These are phyloP conservation scores for Lentithecium fluviatile DNA, from an alignment of 495 filamentous ascomycete species.

Conservation along the genomic window DNA sequence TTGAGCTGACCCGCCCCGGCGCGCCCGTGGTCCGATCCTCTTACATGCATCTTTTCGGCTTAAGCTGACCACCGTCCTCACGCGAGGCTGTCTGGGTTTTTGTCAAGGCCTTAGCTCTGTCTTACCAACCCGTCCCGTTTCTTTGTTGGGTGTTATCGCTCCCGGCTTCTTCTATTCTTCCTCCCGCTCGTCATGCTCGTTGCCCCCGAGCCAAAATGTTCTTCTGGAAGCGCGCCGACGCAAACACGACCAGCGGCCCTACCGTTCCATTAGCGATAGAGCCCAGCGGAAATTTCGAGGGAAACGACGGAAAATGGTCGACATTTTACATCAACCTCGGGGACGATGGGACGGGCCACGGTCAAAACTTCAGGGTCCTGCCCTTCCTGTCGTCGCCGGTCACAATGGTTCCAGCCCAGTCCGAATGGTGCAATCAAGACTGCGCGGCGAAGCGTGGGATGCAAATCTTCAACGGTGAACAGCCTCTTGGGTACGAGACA, in stretches of 20 bases:
- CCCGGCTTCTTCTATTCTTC: neutral
- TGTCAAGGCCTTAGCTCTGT: constrained; percentile 6
- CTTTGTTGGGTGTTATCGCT: neutral
- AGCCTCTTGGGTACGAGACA: constrained; percentile 16
- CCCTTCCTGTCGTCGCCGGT: constrained; percentile 18
- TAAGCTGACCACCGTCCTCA: constrained; percentile 1
- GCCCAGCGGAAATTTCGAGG: constrained; percentile 24
- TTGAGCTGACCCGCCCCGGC: constrained; percentile 21
- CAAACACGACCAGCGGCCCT: neutral
- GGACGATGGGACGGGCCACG: constrained; percentile 3
- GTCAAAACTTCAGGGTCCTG: constrained; percentile 31
- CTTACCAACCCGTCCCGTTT: constrained; percentile 15
- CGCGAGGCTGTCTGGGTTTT: constrained; percentile 10
- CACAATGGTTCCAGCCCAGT: constrained; percentile 15
- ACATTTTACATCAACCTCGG: constrained; percentile 34
- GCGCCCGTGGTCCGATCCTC: neutral
- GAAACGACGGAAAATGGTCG: constrained; percentile 38
- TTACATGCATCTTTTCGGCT: constrained; percentile 4
- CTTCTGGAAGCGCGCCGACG: constrained; percentile 18
- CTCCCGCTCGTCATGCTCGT: constrained; percentile 13
- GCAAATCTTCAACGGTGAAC: constrained; percentile 14
- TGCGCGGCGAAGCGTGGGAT: constrained; percentile 30
- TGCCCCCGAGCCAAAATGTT: constrained; percentile 19
- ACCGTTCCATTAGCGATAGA: constrained; percentile 15
- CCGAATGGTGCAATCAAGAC: constrained; percentile 20